Base-by-base conservation (phyloP, 768 basidiomycete species). In the Ephemerocybe angulata region DNA sequence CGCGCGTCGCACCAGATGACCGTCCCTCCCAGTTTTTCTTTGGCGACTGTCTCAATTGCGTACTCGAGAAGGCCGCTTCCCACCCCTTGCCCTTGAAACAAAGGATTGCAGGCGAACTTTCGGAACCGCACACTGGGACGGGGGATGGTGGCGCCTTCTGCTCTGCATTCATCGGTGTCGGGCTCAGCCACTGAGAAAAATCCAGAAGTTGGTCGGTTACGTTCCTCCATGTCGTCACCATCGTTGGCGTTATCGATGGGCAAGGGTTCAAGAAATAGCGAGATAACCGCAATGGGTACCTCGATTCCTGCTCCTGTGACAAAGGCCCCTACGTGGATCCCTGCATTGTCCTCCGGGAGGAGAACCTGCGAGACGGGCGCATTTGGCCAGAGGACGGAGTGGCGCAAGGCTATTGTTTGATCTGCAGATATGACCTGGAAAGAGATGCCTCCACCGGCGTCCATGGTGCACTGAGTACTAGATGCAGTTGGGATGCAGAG, bases 1-100 rank as follows among this genome's bases (percentile, higher is more conserved):
- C 83, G 67, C 21, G 83, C 84, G 62, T 85, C 83, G 67, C 83
- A 85, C 82, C 82, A 86, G 5, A 81, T 65, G 12, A 76, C 60
- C 5, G 57, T 59, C n/a, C 70, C 77, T 19, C 70, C 71, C 48
- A 75, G 60, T 46, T 78, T 71, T n/a, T 69, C 65, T 58, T 64
- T 67, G 21, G 76, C 76, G 28, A 74, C 63, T 24, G 65, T 21
- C n/a, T 21, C 65, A 50, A 76, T 71, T 17, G 66, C 70, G 59
- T 76, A 65, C 46, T 64, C 58, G 35, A 88, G 68, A 41, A 85
- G 71, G 47, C 62, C 66, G 24, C 79, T 76, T 60, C 50, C 56
- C 46, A 12, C 46, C 27, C 5, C 13, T 48, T 28, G 46, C 21
- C 19, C 13, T 4, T 48, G 19, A 10, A 28, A 22, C 21, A n/a